Base-by-base conservation (phyloP, 116 monocot genomes). In the Thalassia testudinum region DNA sequence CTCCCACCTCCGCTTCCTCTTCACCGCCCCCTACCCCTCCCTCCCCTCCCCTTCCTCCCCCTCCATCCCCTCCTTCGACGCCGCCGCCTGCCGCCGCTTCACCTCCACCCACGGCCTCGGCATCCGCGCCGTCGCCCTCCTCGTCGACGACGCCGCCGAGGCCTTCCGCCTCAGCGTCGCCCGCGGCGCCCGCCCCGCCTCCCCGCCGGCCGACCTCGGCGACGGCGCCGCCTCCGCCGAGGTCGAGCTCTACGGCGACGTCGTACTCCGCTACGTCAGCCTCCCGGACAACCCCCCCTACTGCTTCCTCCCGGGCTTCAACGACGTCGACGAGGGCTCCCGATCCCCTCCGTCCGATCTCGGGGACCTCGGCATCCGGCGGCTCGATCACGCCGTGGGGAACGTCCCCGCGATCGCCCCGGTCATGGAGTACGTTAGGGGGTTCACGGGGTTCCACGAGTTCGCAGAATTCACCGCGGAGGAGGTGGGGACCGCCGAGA, bases 381-480 rank as follows among this genome's bases (percentile, higher is more conserved):
- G 82, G 25, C 62, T 97, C 38, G 86, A 97, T 55, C 97, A 97
- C 34, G 79, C 82, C 6, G 90, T 97, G 18, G 97, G 97, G 24
- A 97, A 97, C 75, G 85, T 97, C 16, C 62, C 66, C 2, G 62
- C 69, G 17, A 70, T 97, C 21, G 71, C 47, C 16, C 49, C 78
- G 13, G 70, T 52, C 0, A 72, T 75, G 48, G 62, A 58, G 1
- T 89, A 97, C 75, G 50, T 89, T 20, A 51, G 72, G 24, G 37
- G 27, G 43, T 89, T 97, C 63, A 74, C 82, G 0, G 97, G 97
- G 1, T 97, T 97, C 75, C 97, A 97, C 55, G 85, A 80, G 40
- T 97, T 97, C 50, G 97, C 85, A 0, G 97, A 97, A 63, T 97
- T 97, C 77, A 76, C 79, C 12, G 71, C 97, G 12, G 82, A 78